phyloP scores from a whole-genome alignment of 352 stramenopile genomes.

The Saprolegnia diclina region DNA sequence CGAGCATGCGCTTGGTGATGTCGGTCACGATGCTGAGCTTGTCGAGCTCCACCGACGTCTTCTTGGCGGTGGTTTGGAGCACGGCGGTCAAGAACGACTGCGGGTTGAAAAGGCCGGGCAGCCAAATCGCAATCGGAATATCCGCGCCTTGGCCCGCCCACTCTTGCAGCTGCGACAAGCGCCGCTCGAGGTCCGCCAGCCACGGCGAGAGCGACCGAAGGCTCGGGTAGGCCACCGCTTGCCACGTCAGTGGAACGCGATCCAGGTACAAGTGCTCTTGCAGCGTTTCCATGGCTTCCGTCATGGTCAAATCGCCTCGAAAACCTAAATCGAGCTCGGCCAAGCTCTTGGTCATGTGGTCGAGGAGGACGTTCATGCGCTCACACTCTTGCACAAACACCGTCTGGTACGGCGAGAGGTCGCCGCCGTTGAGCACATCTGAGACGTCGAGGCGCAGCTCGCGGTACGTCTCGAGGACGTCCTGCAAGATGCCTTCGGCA shows the following conservation, averaged over 20 bases:
- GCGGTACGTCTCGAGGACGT: constrained; percentile 87
- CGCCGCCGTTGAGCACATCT: constrained; percentile 61
- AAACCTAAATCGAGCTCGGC: constrained; percentile 84
- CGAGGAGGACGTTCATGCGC: constrained; percentile 79
- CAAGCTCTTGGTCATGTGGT: constrained; percentile 68
- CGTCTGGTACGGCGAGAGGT: constrained; percentile 88
- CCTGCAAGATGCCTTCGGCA: constrained; percentile 79
- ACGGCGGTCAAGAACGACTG: constrained; percentile 82
- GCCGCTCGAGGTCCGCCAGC: constrained; percentile 79
- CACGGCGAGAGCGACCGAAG: constrained; percentile 71
- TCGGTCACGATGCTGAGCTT: constrained; percentile 72
- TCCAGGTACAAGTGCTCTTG: constrained; percentile 76
- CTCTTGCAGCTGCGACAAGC: constrained; percentile 82
- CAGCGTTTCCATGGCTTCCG: constrained; percentile 78
- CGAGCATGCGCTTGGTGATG: constrained; percentile 84
- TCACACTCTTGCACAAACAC: constrained; percentile 88
- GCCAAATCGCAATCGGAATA: constrained; percentile 73
- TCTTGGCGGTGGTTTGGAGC: constrained; percentile 66
- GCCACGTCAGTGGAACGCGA: constrained; percentile 63
- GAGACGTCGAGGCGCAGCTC: constrained; percentile 82
- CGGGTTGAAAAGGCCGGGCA: constrained; percentile 78
- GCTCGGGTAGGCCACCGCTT: constrained; percentile 70
- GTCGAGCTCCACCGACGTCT: constrained; percentile 76
- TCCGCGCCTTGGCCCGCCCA: constrained; percentile 76
- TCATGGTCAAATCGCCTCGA: constrained; percentile 84